Evolutionary conservation across 2,329 filamentous ascomycete genomes (phyloP).

Genomic region (Hymenoscyphus infarciens): DNA sequence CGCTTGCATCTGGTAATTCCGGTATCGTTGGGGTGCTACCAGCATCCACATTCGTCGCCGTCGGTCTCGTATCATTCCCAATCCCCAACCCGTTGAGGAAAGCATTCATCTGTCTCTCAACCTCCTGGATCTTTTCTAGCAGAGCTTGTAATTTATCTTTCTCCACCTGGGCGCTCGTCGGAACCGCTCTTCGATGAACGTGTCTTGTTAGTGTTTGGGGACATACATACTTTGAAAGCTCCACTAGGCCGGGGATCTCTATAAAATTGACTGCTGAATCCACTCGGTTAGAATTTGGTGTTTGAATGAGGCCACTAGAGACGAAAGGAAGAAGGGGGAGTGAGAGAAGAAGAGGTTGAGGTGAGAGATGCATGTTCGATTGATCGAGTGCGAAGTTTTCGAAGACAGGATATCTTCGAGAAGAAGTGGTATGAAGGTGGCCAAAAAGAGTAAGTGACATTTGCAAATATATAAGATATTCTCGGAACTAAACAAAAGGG

Average conservation of each 20-base stretch:
- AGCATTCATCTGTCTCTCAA: background rate
- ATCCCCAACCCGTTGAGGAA: background rate
- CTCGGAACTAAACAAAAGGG: background rate
- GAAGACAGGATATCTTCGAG: background rate
- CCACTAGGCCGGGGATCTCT: background rate
- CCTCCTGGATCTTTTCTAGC: background rate
- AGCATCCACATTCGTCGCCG: constrained; percentile 12
- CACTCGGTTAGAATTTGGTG: background rate
- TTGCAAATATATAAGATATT: background rate
- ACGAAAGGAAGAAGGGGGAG: background rate
- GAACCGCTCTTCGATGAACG: background rate
- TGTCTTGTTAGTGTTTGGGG: background rate
- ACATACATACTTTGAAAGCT: background rate
- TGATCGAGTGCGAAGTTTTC: background rate
- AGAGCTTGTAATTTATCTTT: background rate
- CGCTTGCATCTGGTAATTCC: constrained; percentile 1
- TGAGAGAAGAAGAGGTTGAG: background rate
- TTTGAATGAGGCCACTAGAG: background rate
- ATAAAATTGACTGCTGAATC: background rate
- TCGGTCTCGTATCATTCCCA: background rate
- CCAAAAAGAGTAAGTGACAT: background rate
- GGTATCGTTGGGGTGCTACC: constrained; percentile 13
- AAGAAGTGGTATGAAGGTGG: background rate
- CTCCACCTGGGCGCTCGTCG: background rate
- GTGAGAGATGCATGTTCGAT: background rate